Base-by-base conservation (phyloP, 768 basidiomycete genomes). In the Hericium erinaceus region DNA sequence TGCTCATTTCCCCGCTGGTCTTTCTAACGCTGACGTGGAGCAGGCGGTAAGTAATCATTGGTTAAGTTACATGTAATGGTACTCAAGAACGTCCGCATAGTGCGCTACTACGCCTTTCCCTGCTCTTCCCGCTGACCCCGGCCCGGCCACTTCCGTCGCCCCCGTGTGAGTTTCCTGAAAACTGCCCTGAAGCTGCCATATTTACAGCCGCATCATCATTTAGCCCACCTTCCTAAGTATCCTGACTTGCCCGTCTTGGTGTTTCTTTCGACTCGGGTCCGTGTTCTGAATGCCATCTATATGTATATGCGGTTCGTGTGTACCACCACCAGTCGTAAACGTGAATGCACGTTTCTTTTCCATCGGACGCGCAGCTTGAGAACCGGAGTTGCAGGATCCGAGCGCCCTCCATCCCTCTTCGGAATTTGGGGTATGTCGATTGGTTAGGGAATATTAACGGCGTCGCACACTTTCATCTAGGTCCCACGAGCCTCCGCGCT, bases 1-100 rank as follows among this genome's bases (percentile, higher is more conserved):
- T 11, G 61, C 72, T 12, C 67, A 67, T 50, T 66, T 76, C 56
- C 73, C 72, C 26, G 70, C 75, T 48, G 71, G 69, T 8, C 39
- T 62, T 44, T 61, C 56, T 22, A 62, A 64, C 57, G 57, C 57
- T 18, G 63, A 67, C 51, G 49, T 66, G 24, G 61, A 66, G 51
- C 60, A 61, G n/a, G 44, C 44, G 7, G 52, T 53, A 18, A 53
- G 52, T 39, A 33, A 33, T 33, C 9, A 10, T 8, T 33, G 4
- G 33, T 6, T 8, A 6, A 33, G 33, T 10, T 33, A 33, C 33
- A 8, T 33, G 33, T 10, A 4, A 8, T 6, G 2, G 7, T 33
- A 46, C 44, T 20, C 13, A 44, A 22, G 22, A 46, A 46, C 15
- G 20, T n/a, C 44, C 20, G 7, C 7, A 9, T 46, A 46, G 44